Conservation (phyloP, 2,329 filamentous ascomycete species). For the Aureobasidium sp. region DNA sequence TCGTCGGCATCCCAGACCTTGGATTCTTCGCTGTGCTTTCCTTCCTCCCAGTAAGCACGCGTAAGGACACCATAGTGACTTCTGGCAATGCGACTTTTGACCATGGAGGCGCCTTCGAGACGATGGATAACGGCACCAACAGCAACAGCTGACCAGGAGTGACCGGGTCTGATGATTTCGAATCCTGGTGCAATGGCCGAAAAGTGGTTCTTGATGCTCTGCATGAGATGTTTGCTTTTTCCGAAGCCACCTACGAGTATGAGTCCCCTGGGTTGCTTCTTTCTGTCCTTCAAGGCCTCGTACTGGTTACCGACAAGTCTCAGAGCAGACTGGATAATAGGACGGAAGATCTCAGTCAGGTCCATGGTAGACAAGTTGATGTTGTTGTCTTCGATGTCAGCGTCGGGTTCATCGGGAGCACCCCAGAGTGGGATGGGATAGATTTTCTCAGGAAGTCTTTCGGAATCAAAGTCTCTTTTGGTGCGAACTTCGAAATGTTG, state of each 20-base stretch:
- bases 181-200: slow-evolving; percentile 37
- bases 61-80: slow-evolving; percentile 9
- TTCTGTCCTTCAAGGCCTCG: slow-evolving; percentile 32
- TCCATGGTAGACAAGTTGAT: slow-evolving; percentile 65
- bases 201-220: slow-evolving; percentile 63
- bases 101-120: slow-evolving; percentile 56
- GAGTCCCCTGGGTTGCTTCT: slow-evolving; percentile 52
- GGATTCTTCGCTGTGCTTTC: slow-evolving; percentile 65
- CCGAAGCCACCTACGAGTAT: slow-evolving; percentile 77
- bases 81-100: slow-evolving; percentile 11
- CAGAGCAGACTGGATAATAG: slow-evolving; percentile 54
- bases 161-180: slow-evolving; percentile 69
- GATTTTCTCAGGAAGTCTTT: not conserved
- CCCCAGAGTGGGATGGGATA: slow-evolving; percentile 35
- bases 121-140: slow-evolving; percentile 69
- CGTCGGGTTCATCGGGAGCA: slow-evolving; percentile 53
- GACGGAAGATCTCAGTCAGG: slow-evolving; percentile 54
- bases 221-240: slow-evolving; percentile 63
- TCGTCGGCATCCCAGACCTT: slow-evolving; percentile 74
- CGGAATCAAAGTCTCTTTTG: slow-evolving; percentile 68
- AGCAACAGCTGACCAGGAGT: slow-evolving; percentile 73
- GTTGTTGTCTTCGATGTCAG: slow-evolving; percentile 68
- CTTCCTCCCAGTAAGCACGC: slow-evolving; percentile 55
- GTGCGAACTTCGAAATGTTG: slow-evolving; percentile 80
- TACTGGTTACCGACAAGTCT: slow-evolving; percentile 39